Evolutionary conservation across 805 yeast species (phyloP), one percentile per base, ranked within the genome.

Genomic region (Saccharomycopsis amapae): DNA sequence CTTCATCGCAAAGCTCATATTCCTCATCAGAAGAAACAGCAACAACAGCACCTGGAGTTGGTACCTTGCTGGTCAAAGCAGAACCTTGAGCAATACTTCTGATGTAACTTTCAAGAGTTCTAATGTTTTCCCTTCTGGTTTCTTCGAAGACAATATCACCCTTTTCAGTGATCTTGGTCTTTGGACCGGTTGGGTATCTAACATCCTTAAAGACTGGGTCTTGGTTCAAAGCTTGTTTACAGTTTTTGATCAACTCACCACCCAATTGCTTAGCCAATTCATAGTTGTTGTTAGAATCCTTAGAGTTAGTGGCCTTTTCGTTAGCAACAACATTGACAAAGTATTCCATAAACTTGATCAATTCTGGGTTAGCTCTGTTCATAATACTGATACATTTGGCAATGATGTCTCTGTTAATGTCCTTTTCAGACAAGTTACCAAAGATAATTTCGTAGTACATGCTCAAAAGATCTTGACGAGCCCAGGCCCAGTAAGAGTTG

Each of bases 401-500:
- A 52, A 93, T 95, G 53, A 94, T 88, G 70, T 93, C 96, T 65
- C 98, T 80, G 66, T 93, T 97, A 55, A 93, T 84, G 50, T 86
- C 81, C 78, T 65, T 82, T 15, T 50, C 53, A 77, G 90, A 90
- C 52, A 88, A 76, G 54, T 85, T 82, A 64, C 98, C 98, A 65
- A 93, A 94, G 57, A 93, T 88, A 59, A 93, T 88, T 67, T 93
- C 97, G 63, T 78, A 93, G 70, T 85, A 93, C 86, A 93, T 82
- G 41, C 88, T 78, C 57, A 93, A 71, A 51, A 93, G 85, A 64
- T 93, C 96, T 72, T 93, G 98, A 67, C 97, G 85, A 40, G 97
- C 97, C 98, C 98, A 93, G 68, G 94, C 94, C 98, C 98, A 93
- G 68, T 89, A 88, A 19, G 97, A 88, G 68, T 93, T 97, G 66